Evolutionary conservation across 805 yeast species (phyloP).

Genomic region (Saccharomycopsis selenospora): DNA sequence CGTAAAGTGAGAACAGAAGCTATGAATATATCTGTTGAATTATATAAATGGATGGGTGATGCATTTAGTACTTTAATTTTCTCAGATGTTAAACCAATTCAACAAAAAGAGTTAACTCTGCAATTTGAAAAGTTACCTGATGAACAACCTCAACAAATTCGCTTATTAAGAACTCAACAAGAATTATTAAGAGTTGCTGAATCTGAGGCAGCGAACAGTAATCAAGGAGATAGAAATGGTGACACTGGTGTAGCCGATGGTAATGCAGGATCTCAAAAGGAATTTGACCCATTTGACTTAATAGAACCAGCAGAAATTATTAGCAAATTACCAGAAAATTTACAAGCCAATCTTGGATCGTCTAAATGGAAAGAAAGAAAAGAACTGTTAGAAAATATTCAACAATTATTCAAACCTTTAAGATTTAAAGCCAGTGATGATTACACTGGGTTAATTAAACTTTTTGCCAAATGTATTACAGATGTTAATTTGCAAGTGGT

Average conservation of each 20-base stretch:
- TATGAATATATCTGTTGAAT: slow-evolving; percentile 54
- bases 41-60: slow-evolving; percentile 70
- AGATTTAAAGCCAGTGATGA: slow-evolving; percentile 53
- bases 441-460: slow-evolving; percentile 53
- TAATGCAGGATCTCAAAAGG: slow-evolving; percentile 31
- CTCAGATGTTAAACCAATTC: slow-evolving; percentile 79
- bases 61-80: slow-evolving; percentile 52
- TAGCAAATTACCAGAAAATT: slow-evolving; percentile 56
- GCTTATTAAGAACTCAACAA: slow-evolving; percentile 50
- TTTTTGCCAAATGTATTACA: slow-evolving; percentile 64
- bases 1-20: slow-evolving; percentile 78
- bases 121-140: slow-evolving; percentile 50
- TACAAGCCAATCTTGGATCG: slow-evolving; percentile 47
- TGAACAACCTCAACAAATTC: slow-evolving; percentile 41
- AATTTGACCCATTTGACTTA: slow-evolving; percentile 61
- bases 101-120: slow-evolving; percentile 72
- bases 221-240: slow-evolving; percentile 21
- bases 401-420: slow-evolving; percentile 43
- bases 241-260: slow-evolving; percentile 21
- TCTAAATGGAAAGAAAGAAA: slow-evolving; percentile 89
- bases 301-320: slow-evolving; percentile 64
- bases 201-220: slow-evolving; percentile 25
- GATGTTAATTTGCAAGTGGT: slow-evolving; percentile 90
- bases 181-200: too few relatives aligned
- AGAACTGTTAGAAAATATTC: slow-evolving; percentile 66